Evolutionary conservation across 2,329 filamentous ascomycete genomes (phyloP).

Genomic region (Nothophaeocryptopus gaeumannii): DNA sequence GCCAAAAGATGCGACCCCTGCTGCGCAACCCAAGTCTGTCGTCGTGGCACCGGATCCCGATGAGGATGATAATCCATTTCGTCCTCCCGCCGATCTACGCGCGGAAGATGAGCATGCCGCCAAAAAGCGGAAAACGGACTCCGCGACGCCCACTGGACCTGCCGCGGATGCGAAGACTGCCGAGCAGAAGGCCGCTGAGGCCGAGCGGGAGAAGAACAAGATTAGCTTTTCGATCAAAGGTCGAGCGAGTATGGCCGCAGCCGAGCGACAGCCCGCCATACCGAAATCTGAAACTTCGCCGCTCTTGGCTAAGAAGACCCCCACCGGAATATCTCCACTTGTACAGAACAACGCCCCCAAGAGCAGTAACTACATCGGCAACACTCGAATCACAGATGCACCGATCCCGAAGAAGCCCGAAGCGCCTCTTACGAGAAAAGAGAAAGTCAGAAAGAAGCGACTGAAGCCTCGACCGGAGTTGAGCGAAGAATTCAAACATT

Average conservation of each 20-base stretch:
- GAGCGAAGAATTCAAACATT: slow-evolving; percentile 67
- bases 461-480: slow-evolving; percentile 70
- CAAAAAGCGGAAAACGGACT: slow-evolving; percentile 27
- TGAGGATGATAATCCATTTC: slow-evolving; percentile 60
- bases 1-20: slow-evolving; percentile 28
- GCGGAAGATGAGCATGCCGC: slow-evolving; percentile 58
- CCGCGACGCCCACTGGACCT: slow-evolving; percentile 4
- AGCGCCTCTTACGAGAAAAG: slow-evolving; percentile 38
- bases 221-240: slow-evolving; percentile 94
- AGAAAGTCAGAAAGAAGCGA: slow-evolving; percentile 65
- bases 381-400: slow-evolving; percentile 29
- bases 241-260: slow-evolving; percentile 54
- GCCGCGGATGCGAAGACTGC: slow-evolving; percentile 18
- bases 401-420: slow-evolving; percentile 17
- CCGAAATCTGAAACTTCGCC: slow-evolving; percentile 31
- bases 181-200: slow-evolving; percentile 42
- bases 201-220: slow-evolving; percentile 49
- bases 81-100: slow-evolving; percentile 63
- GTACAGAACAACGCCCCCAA: slow-evolving; percentile 31
- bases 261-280: slow-evolving; percentile 22
- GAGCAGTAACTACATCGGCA: slow-evolving; percentile 35
- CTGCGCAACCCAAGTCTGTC: slow-evolving; percentile 31
- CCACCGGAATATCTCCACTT: slow-evolving; percentile 29
- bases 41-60: slow-evolving; percentile 39
- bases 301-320: slow-evolving; percentile 51